Evolutionary conservation across 345 rosid genomes (phyloP).

Genomic region (Euphorbia tirucalli): DNA sequence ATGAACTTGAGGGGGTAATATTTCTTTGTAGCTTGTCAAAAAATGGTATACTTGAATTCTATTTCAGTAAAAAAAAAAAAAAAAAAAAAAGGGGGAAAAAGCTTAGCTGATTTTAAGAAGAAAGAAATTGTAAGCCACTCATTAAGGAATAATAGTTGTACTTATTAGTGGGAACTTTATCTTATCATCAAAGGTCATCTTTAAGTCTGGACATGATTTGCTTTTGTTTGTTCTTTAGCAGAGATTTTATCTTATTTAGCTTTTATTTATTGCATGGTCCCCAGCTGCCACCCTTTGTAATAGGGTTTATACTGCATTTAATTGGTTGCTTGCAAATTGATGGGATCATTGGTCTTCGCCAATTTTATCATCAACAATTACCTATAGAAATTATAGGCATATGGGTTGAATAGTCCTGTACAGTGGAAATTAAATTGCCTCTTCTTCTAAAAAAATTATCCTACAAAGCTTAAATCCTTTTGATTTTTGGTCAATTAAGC

Average conservation of each 20-base stretch:
- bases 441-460: no score
- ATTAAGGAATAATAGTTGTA: conserved; percentile 29
- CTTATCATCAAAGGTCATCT: conserved; percentile 14
- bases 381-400: background rate
- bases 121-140: conserved; percentile 19
- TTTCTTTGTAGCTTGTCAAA: background rate
- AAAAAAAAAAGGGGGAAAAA: no score
- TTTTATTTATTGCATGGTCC: conserved; percentile 19
- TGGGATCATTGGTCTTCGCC: background rate
- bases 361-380: background rate
- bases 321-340: background rate
- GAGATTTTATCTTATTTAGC: conserved; percentile 9
- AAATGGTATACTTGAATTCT: background rate
- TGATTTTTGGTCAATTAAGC: no score
- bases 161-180: conserved; percentile 13
- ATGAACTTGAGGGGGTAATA: background rate
- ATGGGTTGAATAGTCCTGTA: background rate
- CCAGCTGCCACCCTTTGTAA: conserved; percentile 14
- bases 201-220: conserved; percentile 16
- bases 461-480: no score
- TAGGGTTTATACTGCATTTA: background rate
- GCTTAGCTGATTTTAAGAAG: conserved; percentile 14
- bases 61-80: background rate
- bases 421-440: background rate
- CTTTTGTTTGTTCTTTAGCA: conserved; percentile 19